These are phyloP conservation scores for Coffea canephora DNA, from an alignment of 257 asterid species.

Conservation along the genomic window DNA sequence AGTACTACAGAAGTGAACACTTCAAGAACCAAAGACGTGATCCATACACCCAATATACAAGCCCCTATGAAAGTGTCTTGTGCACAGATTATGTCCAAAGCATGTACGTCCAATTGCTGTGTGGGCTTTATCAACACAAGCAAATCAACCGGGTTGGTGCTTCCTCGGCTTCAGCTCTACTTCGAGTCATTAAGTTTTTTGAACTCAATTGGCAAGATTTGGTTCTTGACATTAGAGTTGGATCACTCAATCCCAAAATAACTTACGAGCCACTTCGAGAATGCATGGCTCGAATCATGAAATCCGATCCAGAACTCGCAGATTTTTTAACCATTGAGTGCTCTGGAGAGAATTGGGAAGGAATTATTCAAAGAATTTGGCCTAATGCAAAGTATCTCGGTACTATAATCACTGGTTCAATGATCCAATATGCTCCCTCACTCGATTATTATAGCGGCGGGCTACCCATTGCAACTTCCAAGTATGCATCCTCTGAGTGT, in stretches of 20 bases:
- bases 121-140: slow-evolving; percentile 42
- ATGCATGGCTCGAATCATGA: slow-evolving; percentile 31
- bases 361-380: slow-evolving; percentile 41
- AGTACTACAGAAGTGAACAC: slow-evolving; percentile 39
- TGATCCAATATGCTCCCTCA: neutral
- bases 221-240: slow-evolving; percentile 30
- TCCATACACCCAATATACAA: slow-evolving; percentile 30
- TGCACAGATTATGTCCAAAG: slow-evolving; percentile 36
- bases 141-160: slow-evolving; percentile 43
- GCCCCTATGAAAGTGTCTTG: neutral
- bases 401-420: neutral
- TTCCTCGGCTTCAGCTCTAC: slow-evolving; percentile 40
- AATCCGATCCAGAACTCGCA: slow-evolving; percentile 35
- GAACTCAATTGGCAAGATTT: slow-evolving; percentile 37
- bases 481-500: slow-evolving; percentile 53
- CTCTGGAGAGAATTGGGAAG: slow-evolving; percentile 29
- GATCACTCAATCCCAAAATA: slow-evolving; percentile 23
- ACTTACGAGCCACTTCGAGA: slow-evolving; percentile 20
- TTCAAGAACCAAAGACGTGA: slow-evolving; percentile 29
- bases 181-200: slow-evolving; percentile 38
- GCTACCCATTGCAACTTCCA: slow-evolving; percentile 35
- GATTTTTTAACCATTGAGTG: slow-evolving; percentile 19
- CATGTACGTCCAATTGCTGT: slow-evolving; percentile 45
- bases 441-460: slow-evolving; percentile 5
- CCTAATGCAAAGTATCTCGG: slow-evolving; percentile 40